Conservation (phyloP, 768 basidiomycete species). For the Auriscalpium vulgare region DNA sequence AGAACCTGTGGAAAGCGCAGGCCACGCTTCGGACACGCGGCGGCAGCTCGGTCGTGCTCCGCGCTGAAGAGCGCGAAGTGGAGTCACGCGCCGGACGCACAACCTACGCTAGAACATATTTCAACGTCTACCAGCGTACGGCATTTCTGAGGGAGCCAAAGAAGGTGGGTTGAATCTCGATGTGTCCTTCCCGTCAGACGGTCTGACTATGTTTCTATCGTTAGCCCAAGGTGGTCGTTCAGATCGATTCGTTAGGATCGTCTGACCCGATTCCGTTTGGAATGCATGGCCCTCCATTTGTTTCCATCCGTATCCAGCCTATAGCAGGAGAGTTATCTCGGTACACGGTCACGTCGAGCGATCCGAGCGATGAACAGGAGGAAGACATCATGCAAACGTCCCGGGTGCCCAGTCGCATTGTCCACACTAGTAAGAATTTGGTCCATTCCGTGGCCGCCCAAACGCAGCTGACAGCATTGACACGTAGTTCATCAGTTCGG, state of each 20-base stretch:
- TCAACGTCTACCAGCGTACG: conserved; percentile 79
- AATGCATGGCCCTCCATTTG: conserved; percentile 59
- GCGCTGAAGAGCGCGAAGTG: conserved; percentile 68
- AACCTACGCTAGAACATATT: conserved; percentile 75
- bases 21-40: conserved; percentile 67
- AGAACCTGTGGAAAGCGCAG: conserved; percentile 86
- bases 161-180: conserved; percentile 47
- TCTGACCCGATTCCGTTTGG: conserved; percentile 78
- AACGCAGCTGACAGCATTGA: neutral
- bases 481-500: conserved; percentile 77
- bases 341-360: conserved; percentile 67
- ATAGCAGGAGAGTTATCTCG: conserved; percentile 78
- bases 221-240: conserved; percentile 83
- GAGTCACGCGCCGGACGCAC: conserved; percentile 53
- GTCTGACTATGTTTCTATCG: conserved; percentile 1
- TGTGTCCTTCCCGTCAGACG: neutral
- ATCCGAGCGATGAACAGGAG: conserved; percentile 64
- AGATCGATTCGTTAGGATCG: conserved; percentile 69
- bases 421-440: conserved; percentile 64
- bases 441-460: conserved; percentile 1
- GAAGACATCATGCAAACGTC: conserved; percentile 79
- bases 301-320: conserved; percentile 76
- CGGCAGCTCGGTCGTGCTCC: conserved; percentile 67
- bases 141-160: conserved; percentile 70
- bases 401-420: conserved; percentile 64